A percentile compares a stretch with the other conserved stretches of the same genome.
Evolutionary conservation across 148 eudicot species (phyloP).

Genomic region (Silene latifolia): DNA sequence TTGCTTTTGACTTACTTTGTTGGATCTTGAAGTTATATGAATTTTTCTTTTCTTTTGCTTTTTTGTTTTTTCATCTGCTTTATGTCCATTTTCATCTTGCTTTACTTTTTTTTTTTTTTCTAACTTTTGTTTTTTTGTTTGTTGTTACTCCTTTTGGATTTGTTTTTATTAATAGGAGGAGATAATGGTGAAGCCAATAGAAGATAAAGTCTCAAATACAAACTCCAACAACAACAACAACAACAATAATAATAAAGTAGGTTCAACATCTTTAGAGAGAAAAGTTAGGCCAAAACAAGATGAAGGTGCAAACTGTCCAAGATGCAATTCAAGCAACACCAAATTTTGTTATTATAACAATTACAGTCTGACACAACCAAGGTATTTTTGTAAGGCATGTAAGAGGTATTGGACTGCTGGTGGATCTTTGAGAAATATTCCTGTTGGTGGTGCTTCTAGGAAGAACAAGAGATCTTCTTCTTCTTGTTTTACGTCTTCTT

Average conservation of each 20-base stretch:
- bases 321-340: constrained; percentile 72
- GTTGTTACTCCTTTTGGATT: neutral
- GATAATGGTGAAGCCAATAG: constrained; percentile 71
- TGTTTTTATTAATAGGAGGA: constrained; percentile 45
- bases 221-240: no score
- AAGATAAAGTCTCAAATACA: constrained; percentile 43
- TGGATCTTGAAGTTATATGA: constrained; percentile 28
- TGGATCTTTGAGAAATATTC: constrained; percentile 71
- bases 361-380: constrained; percentile 80
- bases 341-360: constrained; percentile 94
- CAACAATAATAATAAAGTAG: neutral
- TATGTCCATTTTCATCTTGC: neutral
- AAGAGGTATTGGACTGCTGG: constrained; percentile 93
- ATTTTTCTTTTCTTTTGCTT: neutral
- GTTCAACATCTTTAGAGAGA: constrained; percentile 25
- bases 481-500: neutral
- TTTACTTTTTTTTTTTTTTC: neutral
- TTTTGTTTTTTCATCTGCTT: constrained; percentile 3
- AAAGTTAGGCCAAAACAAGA: constrained; percentile 47
- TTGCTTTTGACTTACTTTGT: constrained; percentile 18
- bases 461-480: constrained; percentile 57
- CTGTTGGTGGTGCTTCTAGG: constrained; percentile 78
- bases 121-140: constrained; percentile 8
- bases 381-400: constrained; percentile 85
- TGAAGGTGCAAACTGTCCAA: constrained; percentile 55